Evolutionary conservation across 2,329 filamentous ascomycete species (phyloP), one percentile per base, ranked within the genome.

Genomic region (Calonectria fujianensis): DNA sequence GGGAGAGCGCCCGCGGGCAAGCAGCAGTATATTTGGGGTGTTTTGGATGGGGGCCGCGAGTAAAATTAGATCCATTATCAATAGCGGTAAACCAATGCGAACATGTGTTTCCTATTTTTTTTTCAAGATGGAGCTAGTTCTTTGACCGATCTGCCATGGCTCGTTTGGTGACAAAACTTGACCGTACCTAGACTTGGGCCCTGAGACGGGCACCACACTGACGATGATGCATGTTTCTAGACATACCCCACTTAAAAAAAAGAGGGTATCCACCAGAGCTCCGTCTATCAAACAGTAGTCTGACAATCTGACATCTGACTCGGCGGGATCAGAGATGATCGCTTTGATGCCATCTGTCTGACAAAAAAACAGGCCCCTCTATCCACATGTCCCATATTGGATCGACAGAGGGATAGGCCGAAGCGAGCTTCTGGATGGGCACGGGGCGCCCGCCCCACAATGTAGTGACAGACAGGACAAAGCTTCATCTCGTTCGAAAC

Each of bases 181-280:
- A 48, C 45, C n/a, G 45, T 48, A 48, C 11, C 45, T 20, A 48
- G n/a, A 9, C 11, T 14, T 27, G 11, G 29, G 24, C 20, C 32
- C 24, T 18, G 54, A 41, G 35, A 61, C n/a, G 57, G n/a, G 41
- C 37, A 32, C 27, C 27, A 11, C 57, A 45, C 45, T 24, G 45
- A 24, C 57, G 4, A 27, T 24, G 31, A 59, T 61, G 57, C 57
- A 41, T 61, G 57, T 61, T 57, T 57, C 29, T 54, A 6, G 9
- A 18, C 18, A 9, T 20, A 6, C 31, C 54, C 54, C 32, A 59
- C 54, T 48, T 48, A 13, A 45, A n/a, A 24, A 24, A 24, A 24
- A 11, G 32, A 11, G 32, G 32, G 18, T n/a, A 9, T 13, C 45
- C 20, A 48, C 9, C 45, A 24, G n/a, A 48, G 41, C 41, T 45